phyloP scores from a whole-genome alignment of 2,329 filamentous ascomycete genomes.

The Colletotrichum scovillei region DNA sequence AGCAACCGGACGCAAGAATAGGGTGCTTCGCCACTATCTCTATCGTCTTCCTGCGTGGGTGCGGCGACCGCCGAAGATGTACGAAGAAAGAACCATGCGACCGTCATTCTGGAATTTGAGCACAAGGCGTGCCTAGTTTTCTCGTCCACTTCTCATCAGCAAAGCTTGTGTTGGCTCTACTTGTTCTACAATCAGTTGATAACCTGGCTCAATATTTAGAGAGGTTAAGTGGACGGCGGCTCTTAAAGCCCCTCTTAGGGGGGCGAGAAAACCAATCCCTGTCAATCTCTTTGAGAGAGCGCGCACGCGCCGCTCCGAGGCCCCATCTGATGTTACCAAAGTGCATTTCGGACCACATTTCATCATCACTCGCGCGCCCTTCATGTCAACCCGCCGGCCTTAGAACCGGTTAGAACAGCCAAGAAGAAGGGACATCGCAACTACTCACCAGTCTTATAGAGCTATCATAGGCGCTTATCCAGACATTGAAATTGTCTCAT shows the following conservation, averaged over 20 bases:
- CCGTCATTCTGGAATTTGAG: too few species aligned
- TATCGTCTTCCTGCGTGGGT: too few species aligned
- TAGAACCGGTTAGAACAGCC: neutral
- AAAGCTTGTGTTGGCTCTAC: neutral
- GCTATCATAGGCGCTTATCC: neutral
- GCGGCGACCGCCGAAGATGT: too few species aligned
- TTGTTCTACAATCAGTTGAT: too few species aligned
- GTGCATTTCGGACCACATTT: neutral
- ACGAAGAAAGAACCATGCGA: too few species aligned
- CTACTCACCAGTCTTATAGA: neutral
- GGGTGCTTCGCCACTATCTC: too few species aligned
- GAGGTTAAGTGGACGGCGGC: neutral
- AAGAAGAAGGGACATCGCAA: neutral
- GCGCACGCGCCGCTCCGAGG: neutral
- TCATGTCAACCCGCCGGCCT: constrained; percentile 1
- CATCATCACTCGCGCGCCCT: constrained; percentile 14
- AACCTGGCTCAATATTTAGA: neutral
- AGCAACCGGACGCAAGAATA: too few species aligned
- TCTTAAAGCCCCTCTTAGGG: neutral
- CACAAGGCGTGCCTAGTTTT: too few species aligned
- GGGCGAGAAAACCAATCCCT: neutral
- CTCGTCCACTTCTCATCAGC: too few species aligned
- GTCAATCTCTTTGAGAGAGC: constrained; percentile 35
- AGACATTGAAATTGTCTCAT: too few species aligned
- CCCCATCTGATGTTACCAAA: neutral